Conservation (phyloP, 345 rosid genomes). For the Laguncularia racemosa region DNA sequence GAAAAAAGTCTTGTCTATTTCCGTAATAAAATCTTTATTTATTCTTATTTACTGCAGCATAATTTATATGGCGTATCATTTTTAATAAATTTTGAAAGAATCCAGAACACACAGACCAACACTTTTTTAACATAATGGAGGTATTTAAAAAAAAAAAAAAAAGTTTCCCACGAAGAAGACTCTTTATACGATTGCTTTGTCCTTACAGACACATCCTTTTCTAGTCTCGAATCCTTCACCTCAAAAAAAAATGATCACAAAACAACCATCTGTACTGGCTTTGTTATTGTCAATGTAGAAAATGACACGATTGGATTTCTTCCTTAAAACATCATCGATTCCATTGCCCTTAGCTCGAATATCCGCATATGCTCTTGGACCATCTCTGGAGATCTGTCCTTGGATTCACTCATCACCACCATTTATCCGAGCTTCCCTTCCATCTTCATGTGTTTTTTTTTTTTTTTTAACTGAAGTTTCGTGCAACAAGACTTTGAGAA, state of each 20-base stretch:
- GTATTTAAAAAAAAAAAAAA: no score
- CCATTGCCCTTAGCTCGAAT: constrained; percentile 10
- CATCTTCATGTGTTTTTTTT: not conserved
- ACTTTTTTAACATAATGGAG: no score
- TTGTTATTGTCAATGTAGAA: not conserved
- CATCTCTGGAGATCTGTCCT: constrained; percentile 14
- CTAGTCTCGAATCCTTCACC: no score
- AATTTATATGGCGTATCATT: no score
- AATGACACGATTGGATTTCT: not conserved
- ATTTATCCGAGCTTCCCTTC: not conserved
- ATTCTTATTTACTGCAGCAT: no score
- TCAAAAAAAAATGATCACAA: no score
- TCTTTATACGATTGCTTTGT: not conserved
- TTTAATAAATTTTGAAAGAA: no score
- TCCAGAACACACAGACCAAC: no score
- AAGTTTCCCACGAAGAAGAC: not conserved
- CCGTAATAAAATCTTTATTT: no score
- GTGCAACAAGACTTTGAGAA: not conserved
- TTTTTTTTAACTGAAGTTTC: not conserved
- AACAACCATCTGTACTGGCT: not conserved
- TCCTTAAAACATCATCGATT: not conserved
- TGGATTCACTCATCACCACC: constrained; percentile 19
- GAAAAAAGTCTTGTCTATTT: no score
- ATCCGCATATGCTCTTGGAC: constrained; percentile 21
- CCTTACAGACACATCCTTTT: no score